Evolutionary conservation across 2,329 filamentous ascomycete genomes (phyloP).

Genomic region (Neonectria sp.): DNA sequence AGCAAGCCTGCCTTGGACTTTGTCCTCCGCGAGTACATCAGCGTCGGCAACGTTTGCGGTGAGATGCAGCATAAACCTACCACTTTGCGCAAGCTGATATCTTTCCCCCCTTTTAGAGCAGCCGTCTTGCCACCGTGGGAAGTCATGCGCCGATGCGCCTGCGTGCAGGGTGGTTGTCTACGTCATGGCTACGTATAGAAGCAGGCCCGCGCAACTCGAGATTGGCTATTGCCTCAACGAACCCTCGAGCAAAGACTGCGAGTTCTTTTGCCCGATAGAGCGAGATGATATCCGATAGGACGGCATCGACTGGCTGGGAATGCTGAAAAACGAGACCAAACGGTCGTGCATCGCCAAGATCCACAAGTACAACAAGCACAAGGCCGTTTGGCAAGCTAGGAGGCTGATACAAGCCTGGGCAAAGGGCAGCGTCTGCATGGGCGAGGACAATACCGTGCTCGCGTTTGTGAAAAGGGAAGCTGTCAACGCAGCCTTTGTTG

Average conservation of each 20-base stretch:
- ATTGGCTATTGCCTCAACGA: constrained; percentile 47
- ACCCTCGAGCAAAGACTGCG: constrained; percentile 33
- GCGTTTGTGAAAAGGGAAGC: constrained; percentile 44
- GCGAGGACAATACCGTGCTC: constrained; percentile 33
- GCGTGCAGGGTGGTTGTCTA: constrained; percentile 42
- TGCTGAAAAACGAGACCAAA: constrained; percentile 41
- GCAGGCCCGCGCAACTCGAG: constrained; percentile 47
- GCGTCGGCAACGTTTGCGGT: constrained; percentile 50
- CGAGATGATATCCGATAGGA: constrained; percentile 48
- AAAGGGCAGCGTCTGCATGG: constrained; percentile 46
- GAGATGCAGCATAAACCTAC: constrained; percentile 11
- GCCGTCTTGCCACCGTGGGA: constrained; percentile 33
- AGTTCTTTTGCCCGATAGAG: constrained; percentile 46
- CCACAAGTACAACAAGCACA: constrained; percentile 50
- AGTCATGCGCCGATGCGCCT: constrained; percentile 34
- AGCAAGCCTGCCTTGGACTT: constrained; percentile 50
- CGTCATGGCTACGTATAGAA: constrained; percentile 47
- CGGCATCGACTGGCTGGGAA: constrained; percentile 38
- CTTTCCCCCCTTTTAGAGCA: constrained; percentile 25
- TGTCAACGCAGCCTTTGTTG: constrained; percentile 39
- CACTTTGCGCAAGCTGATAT: not conserved
- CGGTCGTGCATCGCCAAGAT: constrained; percentile 45
- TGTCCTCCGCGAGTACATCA: constrained; percentile 45
- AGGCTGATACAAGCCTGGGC: constrained; percentile 45
- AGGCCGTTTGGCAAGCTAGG: constrained; percentile 50